Percentiles rank a stretch among this genome's conserved stretches.
Conservation (phyloP, 2,329 filamentous ascomycete genomes). For the Arthrobotrys megalospora region DNA sequence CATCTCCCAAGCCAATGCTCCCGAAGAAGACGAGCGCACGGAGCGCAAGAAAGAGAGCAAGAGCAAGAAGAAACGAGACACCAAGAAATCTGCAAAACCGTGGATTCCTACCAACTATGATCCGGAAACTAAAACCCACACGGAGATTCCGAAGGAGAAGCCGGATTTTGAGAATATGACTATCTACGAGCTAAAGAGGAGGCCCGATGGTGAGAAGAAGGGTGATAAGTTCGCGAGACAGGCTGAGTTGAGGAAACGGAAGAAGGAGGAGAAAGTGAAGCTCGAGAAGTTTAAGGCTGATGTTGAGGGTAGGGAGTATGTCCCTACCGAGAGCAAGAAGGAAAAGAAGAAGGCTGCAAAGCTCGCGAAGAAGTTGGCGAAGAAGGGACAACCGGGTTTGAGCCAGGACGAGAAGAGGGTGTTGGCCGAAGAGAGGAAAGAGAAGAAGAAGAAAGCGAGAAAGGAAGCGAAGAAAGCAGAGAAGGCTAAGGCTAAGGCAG, state of each 20-base stretch:
- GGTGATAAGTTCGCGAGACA: conserved; percentile 47
- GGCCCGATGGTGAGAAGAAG: conserved; percentile 47
- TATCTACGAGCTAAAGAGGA: conserved; percentile 36
- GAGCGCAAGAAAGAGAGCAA: conserved; percentile 33
- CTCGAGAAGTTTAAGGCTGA: conserved; percentile 44
- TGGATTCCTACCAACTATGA: conserved; percentile 34
- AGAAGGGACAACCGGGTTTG: conserved; percentile 37
- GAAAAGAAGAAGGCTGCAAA: conserved; percentile 45
- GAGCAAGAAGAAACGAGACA: conserved; percentile 35
- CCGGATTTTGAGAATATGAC: conserved; percentile 30
- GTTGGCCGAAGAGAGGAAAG: conserved; percentile 49
- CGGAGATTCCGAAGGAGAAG: conserved; percentile 8
- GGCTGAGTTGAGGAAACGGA: conserved; percentile 44
- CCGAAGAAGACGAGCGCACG: conserved; percentile 18
- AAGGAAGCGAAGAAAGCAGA: conserved; percentile 65
- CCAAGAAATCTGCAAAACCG: conserved; percentile 45
- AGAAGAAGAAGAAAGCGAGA: conserved; percentile 62
- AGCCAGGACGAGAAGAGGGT: conserved; percentile 48
- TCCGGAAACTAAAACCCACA: conserved; percentile 20
- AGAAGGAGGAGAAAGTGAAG: conserved; percentile 52
- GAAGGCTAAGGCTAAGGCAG: conserved; percentile 57
- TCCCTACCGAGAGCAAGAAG: conserved; percentile 31
- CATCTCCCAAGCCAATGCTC: conserved; percentile 46
- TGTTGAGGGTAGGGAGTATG: conserved; percentile 41
- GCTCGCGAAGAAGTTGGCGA: conserved; percentile 15